A percentile compares a stretch with the other conserved stretches of the same genome.
These are phyloP conservation scores for Iris pallida DNA, from an alignment of 116 monocot genomes.

Conservation along the genomic window DNA sequence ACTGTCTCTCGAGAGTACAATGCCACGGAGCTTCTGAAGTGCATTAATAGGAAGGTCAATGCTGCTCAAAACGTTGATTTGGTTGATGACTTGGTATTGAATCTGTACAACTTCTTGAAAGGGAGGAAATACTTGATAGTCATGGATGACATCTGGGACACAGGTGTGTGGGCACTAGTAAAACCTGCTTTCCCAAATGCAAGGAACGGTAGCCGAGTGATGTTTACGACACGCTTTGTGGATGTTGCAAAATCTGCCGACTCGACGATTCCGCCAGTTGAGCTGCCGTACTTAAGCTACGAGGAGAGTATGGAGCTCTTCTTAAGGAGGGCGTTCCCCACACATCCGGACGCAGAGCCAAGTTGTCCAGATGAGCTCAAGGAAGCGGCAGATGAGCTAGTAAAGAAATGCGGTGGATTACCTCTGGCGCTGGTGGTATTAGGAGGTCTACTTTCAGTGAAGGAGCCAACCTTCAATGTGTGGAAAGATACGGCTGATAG, in stretches of 20 bases:
- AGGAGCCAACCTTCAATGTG: background rate
- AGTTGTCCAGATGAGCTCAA: too few relatives aligned
- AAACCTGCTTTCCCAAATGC: constrained; percentile 12
- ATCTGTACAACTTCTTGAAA: constrained; percentile 8
- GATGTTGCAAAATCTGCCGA: too few relatives aligned
- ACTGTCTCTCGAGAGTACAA: background rate
- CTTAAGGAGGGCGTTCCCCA: too few relatives aligned
- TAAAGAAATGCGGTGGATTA: too few relatives aligned
- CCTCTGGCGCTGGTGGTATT: too few relatives aligned
- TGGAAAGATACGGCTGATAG: constrained; percentile 7
- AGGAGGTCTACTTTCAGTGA: constrained; percentile 22
- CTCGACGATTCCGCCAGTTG: too few relatives aligned
- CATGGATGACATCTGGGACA: constrained; percentile 32
- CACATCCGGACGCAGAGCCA: too few relatives aligned
- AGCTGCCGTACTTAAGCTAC: too few relatives aligned
- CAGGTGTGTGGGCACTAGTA: constrained; percentile 8
- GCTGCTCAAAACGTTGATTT: background rate
- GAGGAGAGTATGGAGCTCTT: too few relatives aligned
- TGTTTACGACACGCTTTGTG: too few relatives aligned
- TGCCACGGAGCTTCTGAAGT: background rate
- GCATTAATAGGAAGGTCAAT: background rate
- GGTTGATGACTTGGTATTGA: background rate
- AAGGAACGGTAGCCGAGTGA: constrained; percentile 25
- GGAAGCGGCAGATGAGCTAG: too few relatives aligned
- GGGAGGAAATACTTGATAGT: constrained; percentile 22